Base-by-base conservation (phyloP, 1,139 yeast genomes). In the Hansenula sp. region DNA sequence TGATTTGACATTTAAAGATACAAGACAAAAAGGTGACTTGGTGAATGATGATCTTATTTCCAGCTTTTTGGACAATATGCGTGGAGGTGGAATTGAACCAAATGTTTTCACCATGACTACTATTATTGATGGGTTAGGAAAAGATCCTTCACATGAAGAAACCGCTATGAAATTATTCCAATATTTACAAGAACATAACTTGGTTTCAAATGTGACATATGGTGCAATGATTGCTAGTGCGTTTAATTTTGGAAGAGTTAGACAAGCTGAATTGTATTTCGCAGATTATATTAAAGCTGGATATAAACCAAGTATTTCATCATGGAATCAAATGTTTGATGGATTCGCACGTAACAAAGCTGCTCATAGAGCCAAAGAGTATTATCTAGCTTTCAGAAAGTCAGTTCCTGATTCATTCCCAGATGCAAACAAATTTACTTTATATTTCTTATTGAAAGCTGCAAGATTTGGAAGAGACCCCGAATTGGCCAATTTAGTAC, bases 151-250 rank as follows among this genome's bases (percentile, higher is more conserved):
- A 27, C 73, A 77, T 43, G 57, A 73, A 25, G 68, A 64, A 21
- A 71, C 77, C n/a, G 84, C 87, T 2, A 64, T 83, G 43, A 52
- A 59, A 8, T 51, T 83, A 29, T 78, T 71, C 53, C 64, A 70
- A 26, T 64, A 66, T 41, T 57, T 75, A 62, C 66, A 66, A 42
- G 52, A 50, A 38, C 60, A 62, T 35, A 61, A 60, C 17, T 43
- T 63, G 41, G 56, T 55, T 43, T 73, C 54, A 57, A 60, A 48
- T 16, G 61, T 61, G 29, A 65, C 82, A 12, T 71, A 77, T 53
- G 72, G 83, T 13, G 64, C 84, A 1, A 69, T 84, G 65, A 68
- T 84, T 43, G 69, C 73, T 39, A 78, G 75, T 27, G 88, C 82
- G 59, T 60, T 81, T 41, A 62, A 65, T 27, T 53, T 57, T 37